Base-by-base conservation (phyloP, 306 rosid species). In the Castanea crenata region DNA sequence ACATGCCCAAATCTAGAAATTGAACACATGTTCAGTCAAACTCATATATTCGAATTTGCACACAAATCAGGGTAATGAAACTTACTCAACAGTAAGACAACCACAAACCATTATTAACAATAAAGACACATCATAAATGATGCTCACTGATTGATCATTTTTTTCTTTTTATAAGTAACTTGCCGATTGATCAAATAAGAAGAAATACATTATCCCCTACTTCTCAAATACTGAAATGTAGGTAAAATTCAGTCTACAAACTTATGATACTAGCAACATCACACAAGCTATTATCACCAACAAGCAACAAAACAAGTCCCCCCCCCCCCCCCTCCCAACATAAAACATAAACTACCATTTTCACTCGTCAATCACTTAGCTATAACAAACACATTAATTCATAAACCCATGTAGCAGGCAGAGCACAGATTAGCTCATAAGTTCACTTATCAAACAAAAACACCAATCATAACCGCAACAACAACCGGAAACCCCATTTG, bases 351-450 rank as follows among this genome's bases (percentile, higher is more conserved):
- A 15, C 5, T 8, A 2, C 31, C 65, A 27, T 21, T 51, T 51
- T 67, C 58, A 35, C 51, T 55, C 74, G 69, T 75, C 51, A 38
- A 70, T 80, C 15, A 15, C 31, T 70, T 32, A 75, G 19, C 71
- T 13, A 56, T 11, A 67, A 55, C 54, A 3, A 21, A 69, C 23
- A 70, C 27, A 62, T 5, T 46, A 76, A 6, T 35, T 7, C 52
- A 57, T 74, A 35, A 21, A 18, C 21, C 52, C 74, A 46, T 18
- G 51, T 19, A 67, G 72, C 72, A 29, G 9, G 34, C 4, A 10
- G 3, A 35, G 5, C n/a, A 10, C 23, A 19, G 49, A 67, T 38
- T 38, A 23, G 20, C 72, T 75, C 21, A 75, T 5, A 11, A 12
- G 69, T 75, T 56, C 63, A 74, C 41, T 55, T 20, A 29, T n/a